Evolutionary conservation across 352 stramenopile genomes (phyloP), one percentile per base, ranked within the genome.

Genomic region (Blastocystis sp.): DNA sequence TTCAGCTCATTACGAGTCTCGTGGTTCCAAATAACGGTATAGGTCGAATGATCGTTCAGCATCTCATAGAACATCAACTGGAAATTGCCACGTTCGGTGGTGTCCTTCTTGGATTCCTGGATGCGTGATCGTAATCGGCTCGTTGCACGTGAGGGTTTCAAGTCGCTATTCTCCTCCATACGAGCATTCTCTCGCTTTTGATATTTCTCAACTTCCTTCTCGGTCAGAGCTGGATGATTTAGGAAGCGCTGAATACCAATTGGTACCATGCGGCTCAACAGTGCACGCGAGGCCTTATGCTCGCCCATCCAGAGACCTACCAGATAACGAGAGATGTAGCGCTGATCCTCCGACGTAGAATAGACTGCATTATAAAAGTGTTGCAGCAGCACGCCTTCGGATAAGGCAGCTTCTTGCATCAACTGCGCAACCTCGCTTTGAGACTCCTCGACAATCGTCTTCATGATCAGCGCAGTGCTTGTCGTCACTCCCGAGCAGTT

Each of bases 291-390:
- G 23, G 89, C 88, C 39, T 91, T 90, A 62, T 96, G 93, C 73
- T 97, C 94, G 59, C 93, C 95, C 93, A 98, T 95, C 95, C 95
- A 98, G 11, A 98, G 90, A 18, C 94, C 96, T 20, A 97, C 95
- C n/a, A 98, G 90, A 91, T 97, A 98, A 47, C 95, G 93, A 87
- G 93, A 96, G 7, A 98, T 93, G 66, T 94, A 97, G 13, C 95
- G 92, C 89, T 98, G 94, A 66, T 97, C 94, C 75, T 94, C 95
- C n/a, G 93, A 94, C 11, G 94, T 90, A 70, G 96, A 94, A 87
- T 98, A 98, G 29, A 98, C 91, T 0, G 94, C 93, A 76, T 96
- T 94, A 89, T 94, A 91, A 26, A 98, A 95, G 79, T 98, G 94
- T 6, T 94, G 93, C 53, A 98, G 90, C 18, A 98, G 92, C 26